These are phyloP conservation scores for Lecanicillium sp. DNA, from an alignment of 2,329 filamentous ascomycete genomes.

Conservation along the genomic window DNA sequence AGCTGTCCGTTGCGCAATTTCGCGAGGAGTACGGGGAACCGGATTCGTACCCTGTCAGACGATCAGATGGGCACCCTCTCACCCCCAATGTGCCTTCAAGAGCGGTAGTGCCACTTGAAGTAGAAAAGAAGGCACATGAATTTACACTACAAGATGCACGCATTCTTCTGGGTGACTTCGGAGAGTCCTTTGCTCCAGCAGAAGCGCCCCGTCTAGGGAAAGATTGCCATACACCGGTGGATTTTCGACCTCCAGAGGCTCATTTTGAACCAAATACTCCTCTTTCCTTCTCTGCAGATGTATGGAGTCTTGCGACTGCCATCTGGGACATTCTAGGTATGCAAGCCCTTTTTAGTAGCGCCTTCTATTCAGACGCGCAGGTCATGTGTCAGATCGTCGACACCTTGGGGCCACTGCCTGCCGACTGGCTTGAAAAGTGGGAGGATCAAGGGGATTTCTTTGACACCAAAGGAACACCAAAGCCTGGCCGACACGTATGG, in stretches of 20 bases:
- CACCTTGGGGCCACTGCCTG: constrained; percentile 12
- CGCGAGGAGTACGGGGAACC: constrained; percentile 22
- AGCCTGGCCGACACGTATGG: constrained; percentile 11
- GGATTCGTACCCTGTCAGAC: constrained; percentile 17
- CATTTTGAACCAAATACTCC: constrained; percentile 6
- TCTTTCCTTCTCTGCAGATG: constrained; percentile 11
- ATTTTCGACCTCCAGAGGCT: constrained; percentile 7
- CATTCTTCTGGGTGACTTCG: constrained; percentile 25
- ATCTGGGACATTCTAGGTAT: constrained; percentile 17
- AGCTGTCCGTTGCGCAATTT: constrained; percentile 21
- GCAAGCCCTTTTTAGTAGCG: constrained; percentile 15
- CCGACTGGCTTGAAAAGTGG: constrained; percentile 10
- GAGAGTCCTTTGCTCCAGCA: constrained; percentile 20
- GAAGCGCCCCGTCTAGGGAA: constrained; percentile 14
- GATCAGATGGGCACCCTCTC: constrained; percentile 15
- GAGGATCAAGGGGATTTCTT: constrained; percentile 4
- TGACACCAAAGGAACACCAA: not conserved
- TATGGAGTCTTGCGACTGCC: constrained; percentile 14
- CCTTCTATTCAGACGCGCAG: constrained; percentile 11
- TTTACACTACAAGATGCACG: constrained; percentile 19
- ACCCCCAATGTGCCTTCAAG: constrained; percentile 17
- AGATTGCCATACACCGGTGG: constrained; percentile 12
- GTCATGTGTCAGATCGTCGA: constrained; percentile 15
- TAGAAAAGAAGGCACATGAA: constrained; percentile 20
- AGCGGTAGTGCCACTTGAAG: constrained; percentile 13